Base-by-base conservation (phyloP, 129 eudicot species). In the Flaveria robusta region DNA sequence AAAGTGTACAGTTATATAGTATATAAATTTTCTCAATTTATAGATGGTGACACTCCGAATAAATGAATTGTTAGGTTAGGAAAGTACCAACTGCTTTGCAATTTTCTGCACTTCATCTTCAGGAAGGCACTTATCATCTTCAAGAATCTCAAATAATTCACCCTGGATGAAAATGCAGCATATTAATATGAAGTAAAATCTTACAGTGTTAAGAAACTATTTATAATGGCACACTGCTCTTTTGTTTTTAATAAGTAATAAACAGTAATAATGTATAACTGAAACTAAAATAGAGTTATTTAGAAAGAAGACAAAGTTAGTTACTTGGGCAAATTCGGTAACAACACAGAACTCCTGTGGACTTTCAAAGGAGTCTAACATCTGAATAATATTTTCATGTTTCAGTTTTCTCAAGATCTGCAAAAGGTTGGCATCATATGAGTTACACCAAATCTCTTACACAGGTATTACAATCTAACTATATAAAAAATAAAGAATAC, bases 341-440 rank as follows among this genome's bases (percentile, higher is more conserved):
- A 95, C 97, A 62, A 95, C 99, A 79, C 99, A 95, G 51, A 95
- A 91, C 88, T 95, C 97, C 75, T 91, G 99, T 12, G 96, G 94
- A 84, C 86, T 95, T 77, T 95, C 99, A 77, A 95, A 95, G 1
- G 99, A 89, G 75, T 95, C 99, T 0, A 95, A 87, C 99, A 95
- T 95, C 72, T 86, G 96, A 55, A 95, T 95, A 16, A 95, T 95
- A 74, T 95, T 95, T 60, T 86, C 92, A 83, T 95, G 99, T 80
- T 95, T 91, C 88, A 95, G 83, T 81, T 95, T 95, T 73, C 99
- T 91, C 63, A 95, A 79, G 18, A 95, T 95, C 99, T 94, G 85
- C 81, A 86, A 15, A 62, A 55, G 15, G 43, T 49, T 46, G 59
- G 63, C 62, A 56, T 50, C 72, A 45, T 70, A 24, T 59, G 18